A percentile compares a stretch with the other conserved stretches of the same genome.
Evolutionary conservation across 75 land plant species (phyloP).

Genomic region (Cryptomeria japonica): DNA sequence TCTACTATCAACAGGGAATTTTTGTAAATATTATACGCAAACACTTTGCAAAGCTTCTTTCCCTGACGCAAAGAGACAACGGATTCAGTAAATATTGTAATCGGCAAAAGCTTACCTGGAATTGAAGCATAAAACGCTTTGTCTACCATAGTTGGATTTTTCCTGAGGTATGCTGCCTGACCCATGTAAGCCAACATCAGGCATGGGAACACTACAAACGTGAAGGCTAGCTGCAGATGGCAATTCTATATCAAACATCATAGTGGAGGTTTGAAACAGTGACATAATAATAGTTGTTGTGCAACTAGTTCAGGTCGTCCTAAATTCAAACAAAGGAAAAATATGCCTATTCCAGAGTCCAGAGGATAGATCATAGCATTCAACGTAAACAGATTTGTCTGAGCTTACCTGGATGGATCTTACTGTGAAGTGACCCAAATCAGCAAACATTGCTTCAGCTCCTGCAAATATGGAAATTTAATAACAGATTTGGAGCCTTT

Average conservation of each 20-base stretch:
- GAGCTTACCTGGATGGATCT: conserved; percentile 66
- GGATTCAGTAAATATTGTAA: not conserved
- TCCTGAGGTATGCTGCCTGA: conserved; percentile 89
- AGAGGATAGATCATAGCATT: not conserved
- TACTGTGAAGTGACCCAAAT: conserved; percentile 84
- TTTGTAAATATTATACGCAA: not conserved
- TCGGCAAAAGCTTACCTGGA: conserved; percentile 50
- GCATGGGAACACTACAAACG: conserved; percentile 82
- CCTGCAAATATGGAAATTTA: conserved; percentile 38
- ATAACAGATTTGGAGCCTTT: not conserved
- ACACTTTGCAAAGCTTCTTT: not conserved
- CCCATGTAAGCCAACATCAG: conserved; percentile 91
- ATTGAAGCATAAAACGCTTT: conserved; percentile 87
- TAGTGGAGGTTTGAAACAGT: not conserved
- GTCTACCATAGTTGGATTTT: conserved; percentile 42
- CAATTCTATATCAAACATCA: not conserved
- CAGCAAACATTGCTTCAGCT: conserved; percentile 95
- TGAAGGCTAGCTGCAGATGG: conserved; percentile 74
- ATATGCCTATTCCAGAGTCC: not conserved
- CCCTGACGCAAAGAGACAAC: not conserved
- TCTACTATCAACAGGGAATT: not conserved
- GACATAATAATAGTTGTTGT: not conserved
- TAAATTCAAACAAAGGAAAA: not conserved
- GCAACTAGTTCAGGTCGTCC: not conserved
- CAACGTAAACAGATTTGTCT: not conserved